Conservation (phyloP, 2,329 filamentous ascomycete species). For the Cordyceps fumosorosea region DNA sequence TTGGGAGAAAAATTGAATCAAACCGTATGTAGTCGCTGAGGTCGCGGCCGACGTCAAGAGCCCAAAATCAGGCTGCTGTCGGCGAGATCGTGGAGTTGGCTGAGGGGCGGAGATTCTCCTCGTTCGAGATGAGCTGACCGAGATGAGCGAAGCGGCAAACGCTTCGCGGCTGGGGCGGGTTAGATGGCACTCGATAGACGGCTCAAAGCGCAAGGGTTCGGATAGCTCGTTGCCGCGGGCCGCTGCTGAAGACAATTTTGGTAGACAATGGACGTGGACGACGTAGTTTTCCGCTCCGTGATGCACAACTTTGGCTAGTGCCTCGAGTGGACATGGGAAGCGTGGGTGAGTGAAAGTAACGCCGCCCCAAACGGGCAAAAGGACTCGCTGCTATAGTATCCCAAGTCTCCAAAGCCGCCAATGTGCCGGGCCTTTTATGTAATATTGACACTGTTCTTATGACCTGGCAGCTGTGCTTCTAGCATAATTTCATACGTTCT, state of each 20-base stretch:
- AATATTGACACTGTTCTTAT: no score
- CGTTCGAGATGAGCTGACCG: slow-evolving; percentile 4
- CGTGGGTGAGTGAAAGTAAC: neutral
- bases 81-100: neutral
- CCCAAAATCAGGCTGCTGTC: neutral
- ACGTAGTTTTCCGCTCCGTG: slow-evolving; percentile 10
- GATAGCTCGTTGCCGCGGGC: neutral
- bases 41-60: neutral
- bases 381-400: neutral
- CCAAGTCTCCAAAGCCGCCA: neutral
- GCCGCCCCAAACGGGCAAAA: neutral
- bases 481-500: no score
- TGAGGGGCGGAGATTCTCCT: slow-evolving; percentile 5
- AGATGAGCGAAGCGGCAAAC: neutral
- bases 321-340: slow-evolving; percentile 7
- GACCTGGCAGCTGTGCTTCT: no score
- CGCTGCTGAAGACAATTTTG: neutral
- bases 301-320: slow-evolving; percentile 13
- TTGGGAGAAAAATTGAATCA: neutral
- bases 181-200: neutral
- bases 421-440: no score
- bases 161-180: neutral
- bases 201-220: neutral
- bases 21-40: neutral
- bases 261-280: slow-evolving; percentile 6